phyloP scores from a whole-genome alignment of 306 rosid genomes.

The Alnus glutinosa region DNA sequence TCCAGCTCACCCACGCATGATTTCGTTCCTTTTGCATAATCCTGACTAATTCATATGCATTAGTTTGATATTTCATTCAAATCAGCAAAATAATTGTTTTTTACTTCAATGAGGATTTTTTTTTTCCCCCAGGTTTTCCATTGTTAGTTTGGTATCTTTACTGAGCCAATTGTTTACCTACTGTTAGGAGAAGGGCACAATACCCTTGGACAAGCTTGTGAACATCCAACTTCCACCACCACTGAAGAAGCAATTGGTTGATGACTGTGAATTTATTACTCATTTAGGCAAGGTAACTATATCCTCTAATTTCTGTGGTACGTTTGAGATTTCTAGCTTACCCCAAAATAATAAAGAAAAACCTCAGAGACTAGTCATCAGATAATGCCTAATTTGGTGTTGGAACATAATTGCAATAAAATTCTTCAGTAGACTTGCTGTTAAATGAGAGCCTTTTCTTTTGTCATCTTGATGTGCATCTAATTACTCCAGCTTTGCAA shows the following conservation, averaged over 20 bases:
- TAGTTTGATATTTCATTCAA: constrained; percentile 15
- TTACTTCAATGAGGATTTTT: not conserved
- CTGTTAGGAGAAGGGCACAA: constrained; percentile 42
- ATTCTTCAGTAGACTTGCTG: not conserved
- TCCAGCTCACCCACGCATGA: not conserved
- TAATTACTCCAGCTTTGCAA: not conserved
- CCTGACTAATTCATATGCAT: constrained; percentile 5
- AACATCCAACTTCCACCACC: constrained; percentile 64
- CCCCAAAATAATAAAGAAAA: too few species aligned
- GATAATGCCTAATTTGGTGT: constrained; percentile 14
- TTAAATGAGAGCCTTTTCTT: not conserved
- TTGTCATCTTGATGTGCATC: not conserved
- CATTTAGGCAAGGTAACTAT: constrained; percentile 79
- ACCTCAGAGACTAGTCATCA: not conserved
- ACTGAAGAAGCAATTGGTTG: constrained; percentile 79
- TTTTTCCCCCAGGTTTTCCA: constrained; percentile 5
- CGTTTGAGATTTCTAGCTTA: not conserved
- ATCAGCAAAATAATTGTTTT: constrained; percentile 6
- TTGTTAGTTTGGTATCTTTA: not conserved
- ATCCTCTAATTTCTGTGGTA: constrained; percentile 9
- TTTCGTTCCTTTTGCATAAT: constrained; percentile 13
- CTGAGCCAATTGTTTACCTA: constrained; percentile 18
- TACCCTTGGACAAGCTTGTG: constrained; percentile 55
- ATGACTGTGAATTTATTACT: constrained; percentile 76
- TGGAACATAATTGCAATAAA: not conserved